These are phyloP conservation scores for Rosa chinensis DNA, from an alignment of 306 rosid genomes.

Conservation along the genomic window DNA sequence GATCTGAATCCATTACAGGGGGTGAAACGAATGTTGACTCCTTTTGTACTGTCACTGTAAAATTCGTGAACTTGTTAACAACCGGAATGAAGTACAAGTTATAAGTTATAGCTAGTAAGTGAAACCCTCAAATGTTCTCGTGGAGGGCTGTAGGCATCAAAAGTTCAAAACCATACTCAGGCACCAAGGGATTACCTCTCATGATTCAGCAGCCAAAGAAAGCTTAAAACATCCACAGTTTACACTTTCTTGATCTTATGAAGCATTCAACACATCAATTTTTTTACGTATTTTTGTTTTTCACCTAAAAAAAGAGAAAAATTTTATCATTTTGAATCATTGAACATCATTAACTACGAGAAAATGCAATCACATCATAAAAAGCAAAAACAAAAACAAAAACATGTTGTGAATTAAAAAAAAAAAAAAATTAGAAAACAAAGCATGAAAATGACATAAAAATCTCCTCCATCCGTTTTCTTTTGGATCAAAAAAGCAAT, in stretches of 20 bases:
- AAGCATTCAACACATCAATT: background rate
- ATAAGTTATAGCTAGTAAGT: too few species aligned
- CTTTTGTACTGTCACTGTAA: background rate
- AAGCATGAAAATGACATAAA: background rate
- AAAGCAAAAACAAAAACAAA: background rate
- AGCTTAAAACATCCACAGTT: constrained; percentile 1
- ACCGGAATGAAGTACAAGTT: too few species aligned
- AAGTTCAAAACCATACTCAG: too few species aligned
- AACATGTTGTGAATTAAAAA: background rate
- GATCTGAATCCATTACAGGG: background rate
- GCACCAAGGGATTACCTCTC: too few species aligned
- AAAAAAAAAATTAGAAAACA: background rate
- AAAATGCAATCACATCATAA: background rate
- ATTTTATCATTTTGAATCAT: too few species aligned
- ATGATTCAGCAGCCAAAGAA: constrained; percentile 16
- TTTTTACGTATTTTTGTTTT: too few species aligned
- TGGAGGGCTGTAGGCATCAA: too few species aligned
- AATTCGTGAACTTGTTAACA: background rate
- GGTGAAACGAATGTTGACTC: background rate
- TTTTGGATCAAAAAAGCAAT: background rate
- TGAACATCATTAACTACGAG: too few species aligned
- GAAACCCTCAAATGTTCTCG: too few species aligned
- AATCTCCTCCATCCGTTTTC: background rate
- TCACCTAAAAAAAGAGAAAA: too few species aligned
- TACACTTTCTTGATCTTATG: background rate